phyloP scores from a whole-genome alignment of 2,329 filamentous ascomycete species.

The Monosporascus sp. region DNA sequence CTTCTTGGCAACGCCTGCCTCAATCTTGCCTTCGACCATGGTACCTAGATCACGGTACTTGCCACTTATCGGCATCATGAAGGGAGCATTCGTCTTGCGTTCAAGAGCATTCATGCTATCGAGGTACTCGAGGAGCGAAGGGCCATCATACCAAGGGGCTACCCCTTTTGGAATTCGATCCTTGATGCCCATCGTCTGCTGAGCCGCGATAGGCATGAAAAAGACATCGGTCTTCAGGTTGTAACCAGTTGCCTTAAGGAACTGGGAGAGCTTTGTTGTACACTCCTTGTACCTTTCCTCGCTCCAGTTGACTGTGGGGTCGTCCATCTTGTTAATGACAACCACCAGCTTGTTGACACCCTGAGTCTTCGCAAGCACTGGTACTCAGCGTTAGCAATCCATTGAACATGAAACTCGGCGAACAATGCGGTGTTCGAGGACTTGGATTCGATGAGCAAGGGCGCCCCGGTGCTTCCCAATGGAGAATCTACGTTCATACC shows the following conservation, averaged over 20 bases:
- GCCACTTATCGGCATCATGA: constrained; percentile 97
- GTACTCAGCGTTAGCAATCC: background rate
- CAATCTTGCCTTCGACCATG: constrained; percentile 95
- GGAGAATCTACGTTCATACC: too few species aligned
- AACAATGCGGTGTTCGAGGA: too few species aligned
- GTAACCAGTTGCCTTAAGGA: constrained; percentile 89
- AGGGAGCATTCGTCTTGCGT: constrained; percentile 92
- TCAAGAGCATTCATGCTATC: constrained; percentile 89
- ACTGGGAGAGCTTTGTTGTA: constrained; percentile 77
- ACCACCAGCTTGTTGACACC: constrained; percentile 96
- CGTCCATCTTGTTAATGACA: constrained; percentile 99
- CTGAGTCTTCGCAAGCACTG: constrained; percentile 87
- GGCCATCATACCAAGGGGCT: constrained; percentile 80
- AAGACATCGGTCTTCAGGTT: constrained; percentile 88
- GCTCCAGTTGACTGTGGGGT: constrained; percentile 92
- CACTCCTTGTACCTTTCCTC: constrained; percentile 91
- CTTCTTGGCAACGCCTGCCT: constrained; percentile 92
- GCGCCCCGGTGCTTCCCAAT: too few species aligned
- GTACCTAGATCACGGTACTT: constrained; percentile 98
- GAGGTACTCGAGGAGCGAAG: constrained; percentile 91
- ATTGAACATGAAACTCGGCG: too few species aligned
- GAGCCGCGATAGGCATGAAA: constrained; percentile 95
- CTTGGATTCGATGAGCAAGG: too few species aligned
- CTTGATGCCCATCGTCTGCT: constrained; percentile 82
- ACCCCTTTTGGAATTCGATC: constrained; percentile 72